phyloP scores from a whole-genome alignment of 2,329 filamentous ascomycete genomes.

The Diaporthe batatas region DNA sequence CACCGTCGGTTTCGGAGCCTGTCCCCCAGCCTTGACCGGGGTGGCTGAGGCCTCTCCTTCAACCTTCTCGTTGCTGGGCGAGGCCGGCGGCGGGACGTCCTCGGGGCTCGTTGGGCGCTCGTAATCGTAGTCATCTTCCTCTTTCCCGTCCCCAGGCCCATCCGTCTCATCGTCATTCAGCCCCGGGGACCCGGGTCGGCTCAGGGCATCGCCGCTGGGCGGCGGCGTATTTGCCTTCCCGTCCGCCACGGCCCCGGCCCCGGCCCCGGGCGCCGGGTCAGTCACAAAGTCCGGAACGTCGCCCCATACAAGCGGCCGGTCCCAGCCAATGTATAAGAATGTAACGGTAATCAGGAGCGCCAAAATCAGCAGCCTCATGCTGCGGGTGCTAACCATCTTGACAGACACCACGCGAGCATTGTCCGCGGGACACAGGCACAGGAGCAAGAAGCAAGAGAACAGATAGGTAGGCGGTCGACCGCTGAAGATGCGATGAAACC shows the following conservation, averaged over 20 bases:
- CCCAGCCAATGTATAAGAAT: conserved; percentile 34
- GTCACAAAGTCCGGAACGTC: background rate
- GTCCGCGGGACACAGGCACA: background rate
- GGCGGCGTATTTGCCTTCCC: conserved; percentile 5
- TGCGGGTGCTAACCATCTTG: conserved; percentile 39
- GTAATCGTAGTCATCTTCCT: conserved; percentile 32
- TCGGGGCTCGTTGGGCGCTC: conserved; percentile 30
- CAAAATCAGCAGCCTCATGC: conserved; percentile 33
- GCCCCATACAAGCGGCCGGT: conserved; percentile 30
- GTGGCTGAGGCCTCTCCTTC: background rate
- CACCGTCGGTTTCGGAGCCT: conserved; percentile 20
- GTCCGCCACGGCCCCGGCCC: background rate
- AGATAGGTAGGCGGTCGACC: background rate
- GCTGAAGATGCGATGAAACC: conserved; percentile 6
- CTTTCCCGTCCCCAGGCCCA: background rate
- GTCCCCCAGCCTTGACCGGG: conserved; percentile 1
- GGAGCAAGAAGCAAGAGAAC: background rate
- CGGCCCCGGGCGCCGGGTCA: background rate
- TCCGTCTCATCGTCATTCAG: background rate
- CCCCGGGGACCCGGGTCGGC: too few species aligned
- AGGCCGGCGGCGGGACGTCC: conserved; percentile 27
- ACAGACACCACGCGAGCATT: conserved; percentile 27
- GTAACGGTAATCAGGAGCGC: conserved; percentile 36
- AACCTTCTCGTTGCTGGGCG: background rate
- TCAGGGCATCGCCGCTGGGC: too few species aligned